Conservation (phyloP, 129 eudicot genomes). For the Arctium lappa region DNA sequence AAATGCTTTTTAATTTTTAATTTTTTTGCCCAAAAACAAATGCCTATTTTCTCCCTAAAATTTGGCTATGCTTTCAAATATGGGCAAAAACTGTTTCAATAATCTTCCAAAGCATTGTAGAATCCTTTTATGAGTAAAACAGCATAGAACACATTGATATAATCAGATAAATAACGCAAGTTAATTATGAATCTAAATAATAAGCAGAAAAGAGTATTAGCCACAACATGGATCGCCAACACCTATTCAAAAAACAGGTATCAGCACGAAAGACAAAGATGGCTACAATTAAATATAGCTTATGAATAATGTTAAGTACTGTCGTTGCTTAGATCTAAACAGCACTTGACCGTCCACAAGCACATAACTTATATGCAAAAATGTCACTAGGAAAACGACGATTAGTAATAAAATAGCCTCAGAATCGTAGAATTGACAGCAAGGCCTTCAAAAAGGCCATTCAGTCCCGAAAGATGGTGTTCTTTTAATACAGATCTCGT, state of each 20-base stretch:
- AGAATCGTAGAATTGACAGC: conserved; percentile 8
- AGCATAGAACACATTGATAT: neutral
- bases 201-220: neutral
- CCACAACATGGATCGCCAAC: neutral
- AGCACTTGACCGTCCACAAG: neutral
- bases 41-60: too few species aligned
- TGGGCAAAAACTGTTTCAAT: neutral
- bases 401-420: neutral
- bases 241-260: neutral
- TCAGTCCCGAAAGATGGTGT: conserved; percentile 11
- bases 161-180: neutral
- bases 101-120: neutral
- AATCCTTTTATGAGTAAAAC: neutral
- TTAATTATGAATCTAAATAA: neutral
- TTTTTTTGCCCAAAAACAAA: too few species aligned
- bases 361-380: neutral
- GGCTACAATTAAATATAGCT: neutral
- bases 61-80: too few species aligned
- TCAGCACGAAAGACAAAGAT: neutral
- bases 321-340: neutral
- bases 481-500: conserved; percentile 1
- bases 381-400: neutral
- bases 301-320: neutral
- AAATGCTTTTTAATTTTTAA: too few species aligned
- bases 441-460: conserved; percentile 12